A percentile compares a stretch with the other conserved stretches of the same genome.
Evolutionary conservation across 176 grass and related monocot genomes (phyloP).

Genomic region (Leersia perrieri): DNA sequence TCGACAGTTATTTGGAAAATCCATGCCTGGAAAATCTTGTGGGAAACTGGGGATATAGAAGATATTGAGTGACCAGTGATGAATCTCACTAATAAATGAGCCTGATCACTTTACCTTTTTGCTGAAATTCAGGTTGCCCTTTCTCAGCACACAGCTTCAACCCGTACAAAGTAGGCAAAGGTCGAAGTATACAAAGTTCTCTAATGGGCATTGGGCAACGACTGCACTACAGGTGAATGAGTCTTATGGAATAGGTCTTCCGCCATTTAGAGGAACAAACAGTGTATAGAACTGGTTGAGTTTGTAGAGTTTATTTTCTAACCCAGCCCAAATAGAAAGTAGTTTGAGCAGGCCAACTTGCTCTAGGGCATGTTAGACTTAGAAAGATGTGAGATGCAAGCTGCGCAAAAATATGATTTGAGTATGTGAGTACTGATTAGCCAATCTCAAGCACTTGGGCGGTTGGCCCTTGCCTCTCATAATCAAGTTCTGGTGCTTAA

Average conservation of each 20-base stretch:
- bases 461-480: background rate
- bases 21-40: background rate
- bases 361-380: background rate
- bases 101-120: constrained; percentile 3
- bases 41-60: background rate
- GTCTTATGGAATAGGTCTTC: background rate
- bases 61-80: background rate
- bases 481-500: background rate
- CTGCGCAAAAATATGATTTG: background rate
- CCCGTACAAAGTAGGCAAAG: background rate
- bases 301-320: background rate
- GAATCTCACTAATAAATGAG: background rate
- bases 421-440: background rate
- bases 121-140: background rate
- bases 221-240: background rate
- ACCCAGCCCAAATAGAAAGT: background rate
- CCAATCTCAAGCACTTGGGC: background rate
- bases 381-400: background rate
- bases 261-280: background rate
- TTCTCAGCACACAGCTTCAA: background rate
- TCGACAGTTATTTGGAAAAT: constrained; percentile 22
- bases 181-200: background rate
- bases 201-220: background rate
- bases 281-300: background rate
- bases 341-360: background rate